phyloP scores from a whole-genome alignment of 1,284 basidiomycete species.

The Melampsora abietis-canadensis region DNA sequence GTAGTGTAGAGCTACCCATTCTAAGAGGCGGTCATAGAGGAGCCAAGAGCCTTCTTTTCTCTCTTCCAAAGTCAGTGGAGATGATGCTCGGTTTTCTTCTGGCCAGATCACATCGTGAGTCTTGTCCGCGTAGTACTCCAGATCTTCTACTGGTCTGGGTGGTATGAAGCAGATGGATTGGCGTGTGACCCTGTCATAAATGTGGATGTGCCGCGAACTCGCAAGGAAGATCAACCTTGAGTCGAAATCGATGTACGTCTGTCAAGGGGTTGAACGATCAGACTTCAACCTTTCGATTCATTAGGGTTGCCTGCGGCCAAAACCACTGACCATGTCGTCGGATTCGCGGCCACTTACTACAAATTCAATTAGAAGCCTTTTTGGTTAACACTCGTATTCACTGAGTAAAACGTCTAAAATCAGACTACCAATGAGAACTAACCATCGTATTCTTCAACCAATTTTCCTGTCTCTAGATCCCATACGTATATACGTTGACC shows the following conservation, averaged over 20 bases:
- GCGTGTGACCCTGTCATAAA: neutral
- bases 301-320: too few relatives aligned
- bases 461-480: neutral
- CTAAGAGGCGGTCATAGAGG: neutral
- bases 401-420: too few relatives aligned
- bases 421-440: neutral
- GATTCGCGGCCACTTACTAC: neutral
- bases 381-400: too few relatives aligned
- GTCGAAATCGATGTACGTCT: constrained; percentile 10
- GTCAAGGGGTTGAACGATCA: neutral
- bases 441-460: constrained; percentile 3
- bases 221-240: constrained; percentile 1
- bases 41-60: neutral
- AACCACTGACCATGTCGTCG: neutral
- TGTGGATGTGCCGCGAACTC: neutral
- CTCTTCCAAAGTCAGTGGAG: neutral
- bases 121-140: neutral
- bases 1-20: neutral
- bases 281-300: too few relatives aligned
- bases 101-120: neutral
- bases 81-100: neutral
- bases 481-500: neutral
- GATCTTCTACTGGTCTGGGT: neutral
- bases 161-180: neutral
- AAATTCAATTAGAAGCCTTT: too few relatives aligned